phyloP scores from a whole-genome alignment of 2,329 filamentous ascomycete genomes.

The Colletotrichum acutatum region DNA sequence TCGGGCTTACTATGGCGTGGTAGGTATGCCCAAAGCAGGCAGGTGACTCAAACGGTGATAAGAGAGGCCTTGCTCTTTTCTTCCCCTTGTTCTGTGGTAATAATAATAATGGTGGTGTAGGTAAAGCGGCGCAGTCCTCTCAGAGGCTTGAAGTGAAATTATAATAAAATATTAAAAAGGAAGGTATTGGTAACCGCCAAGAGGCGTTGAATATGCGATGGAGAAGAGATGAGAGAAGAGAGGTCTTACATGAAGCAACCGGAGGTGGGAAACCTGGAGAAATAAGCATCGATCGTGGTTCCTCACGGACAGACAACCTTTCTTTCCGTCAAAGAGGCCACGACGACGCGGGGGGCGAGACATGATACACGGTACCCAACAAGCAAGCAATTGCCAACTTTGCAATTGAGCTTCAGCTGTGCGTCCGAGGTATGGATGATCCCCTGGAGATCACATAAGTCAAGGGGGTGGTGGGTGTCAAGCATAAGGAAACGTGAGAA shows the following conservation, averaged over 20 bases:
- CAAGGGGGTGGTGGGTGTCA: conserved; percentile 3
- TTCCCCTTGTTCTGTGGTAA: neutral
- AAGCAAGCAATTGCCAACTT: conserved; percentile 15
- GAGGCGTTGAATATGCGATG: neutral
- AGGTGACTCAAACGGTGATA: neutral
- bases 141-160: conserved; percentile 23
- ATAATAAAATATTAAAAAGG: conserved; percentile 12
- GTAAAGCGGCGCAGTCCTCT: conserved; percentile 25
- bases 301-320: neutral
- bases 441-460: conserved; percentile 5
- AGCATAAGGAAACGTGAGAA: conserved; percentile 28
- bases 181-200: neutral
- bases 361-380: conserved; percentile 21
- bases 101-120: neutral
- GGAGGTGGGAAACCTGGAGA: conserved; percentile 21
- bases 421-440: conserved; percentile 21
- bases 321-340: conserved; percentile 1
- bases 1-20: conserved; percentile 9
- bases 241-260: neutral
- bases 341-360: conserved; percentile 21
- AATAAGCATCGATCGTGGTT: conserved; percentile 28
- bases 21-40: neutral
- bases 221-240: neutral
- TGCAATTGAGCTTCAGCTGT: conserved; percentile 14
- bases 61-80: neutral